Conservation (phyloP, 2,329 filamentous ascomycete species). For the Colletotrichum somersetense region DNA sequence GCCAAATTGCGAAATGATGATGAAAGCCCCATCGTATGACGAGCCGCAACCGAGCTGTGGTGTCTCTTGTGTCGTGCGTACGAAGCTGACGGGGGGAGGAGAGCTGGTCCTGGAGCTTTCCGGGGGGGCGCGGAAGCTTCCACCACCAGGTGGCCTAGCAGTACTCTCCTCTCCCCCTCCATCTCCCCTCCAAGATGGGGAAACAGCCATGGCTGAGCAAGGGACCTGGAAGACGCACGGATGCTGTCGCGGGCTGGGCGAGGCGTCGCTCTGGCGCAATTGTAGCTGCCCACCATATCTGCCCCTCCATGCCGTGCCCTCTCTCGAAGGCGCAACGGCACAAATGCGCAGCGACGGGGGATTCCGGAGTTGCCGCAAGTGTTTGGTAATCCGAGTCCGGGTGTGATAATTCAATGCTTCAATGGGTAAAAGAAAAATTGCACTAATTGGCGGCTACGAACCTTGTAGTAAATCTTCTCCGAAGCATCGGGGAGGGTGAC, state of each 20-base stretch:
- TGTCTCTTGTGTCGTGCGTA: background rate
- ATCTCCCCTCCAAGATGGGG: constrained; percentile 16
- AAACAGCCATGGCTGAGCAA: constrained; percentile 21
- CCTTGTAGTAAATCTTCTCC: constrained; percentile 94
- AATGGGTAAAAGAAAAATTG: constrained; percentile 32
- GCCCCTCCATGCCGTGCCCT: constrained; percentile 25
- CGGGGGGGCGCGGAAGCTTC: constrained; percentile 21
- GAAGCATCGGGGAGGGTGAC: constrained; percentile 76
- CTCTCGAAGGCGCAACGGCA: background rate
- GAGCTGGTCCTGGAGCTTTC: constrained; percentile 16
- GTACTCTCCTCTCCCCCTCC: constrained; percentile 7
- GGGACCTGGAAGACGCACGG: constrained; percentile 34
- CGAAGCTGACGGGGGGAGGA: constrained; percentile 6
- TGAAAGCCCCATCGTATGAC: constrained; percentile 35
- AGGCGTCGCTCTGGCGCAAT: background rate
- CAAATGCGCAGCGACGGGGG: constrained; percentile 16
- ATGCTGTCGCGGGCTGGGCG: constrained; percentile 37
- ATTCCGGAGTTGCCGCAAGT: constrained; percentile 30
- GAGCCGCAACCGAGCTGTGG: constrained; percentile 30
- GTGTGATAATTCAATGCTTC: constrained; percentile 26
- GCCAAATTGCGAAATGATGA: constrained; percentile 25
- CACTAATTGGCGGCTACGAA: constrained; percentile 57
- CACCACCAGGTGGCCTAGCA: constrained; percentile 27
- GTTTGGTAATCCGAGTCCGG: constrained; percentile 12
- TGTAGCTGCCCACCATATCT: background rate